These are phyloP conservation scores for Solidago caesia DNA, from an alignment of 129 eudicot genomes.

Conservation along the genomic window DNA sequence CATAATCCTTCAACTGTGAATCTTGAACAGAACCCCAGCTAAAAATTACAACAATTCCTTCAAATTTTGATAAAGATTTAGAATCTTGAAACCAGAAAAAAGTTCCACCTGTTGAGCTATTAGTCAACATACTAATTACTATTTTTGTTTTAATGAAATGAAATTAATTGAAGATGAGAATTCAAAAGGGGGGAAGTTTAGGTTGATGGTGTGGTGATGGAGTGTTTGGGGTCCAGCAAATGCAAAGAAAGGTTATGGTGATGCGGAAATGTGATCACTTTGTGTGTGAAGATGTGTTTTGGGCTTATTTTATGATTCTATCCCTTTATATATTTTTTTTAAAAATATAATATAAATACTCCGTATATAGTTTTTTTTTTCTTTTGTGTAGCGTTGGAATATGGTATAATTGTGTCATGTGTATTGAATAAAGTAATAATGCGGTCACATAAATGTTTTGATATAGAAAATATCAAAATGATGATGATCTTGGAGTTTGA, in stretches of 20 bases:
- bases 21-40: conserved; percentile 58
- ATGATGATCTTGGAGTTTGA: background rate
- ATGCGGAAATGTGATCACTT: conserved; percentile 31
- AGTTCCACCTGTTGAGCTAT: conserved; percentile 46
- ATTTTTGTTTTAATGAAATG: background rate
- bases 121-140: conserved; percentile 28
- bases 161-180: conserved; percentile 3
- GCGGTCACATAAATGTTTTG: background rate
- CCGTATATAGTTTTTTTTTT: background rate
- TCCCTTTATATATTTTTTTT: background rate
- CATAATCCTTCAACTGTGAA: conserved; percentile 37
- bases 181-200: background rate
- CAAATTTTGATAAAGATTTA: conserved; percentile 11
- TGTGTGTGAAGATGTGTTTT: conserved; percentile 4
- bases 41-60: conserved; percentile 67
- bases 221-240: conserved; percentile 24
- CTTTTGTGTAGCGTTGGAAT: background rate
- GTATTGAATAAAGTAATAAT: background rate
- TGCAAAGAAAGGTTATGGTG: conserved; percentile 18
- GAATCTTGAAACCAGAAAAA: conserved; percentile 55
- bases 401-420: conserved; percentile 13
- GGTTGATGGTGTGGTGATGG: conserved; percentile 11
- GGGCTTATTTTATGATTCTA: background rate
- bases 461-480: background rate
- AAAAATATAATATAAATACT: too few species aligned